A percentile compares a stretch with the other conserved stretches of the same genome.
phyloP scores from a whole-genome alignment of 148 eudicot genomes.

The Spergularia bocconei region DNA sequence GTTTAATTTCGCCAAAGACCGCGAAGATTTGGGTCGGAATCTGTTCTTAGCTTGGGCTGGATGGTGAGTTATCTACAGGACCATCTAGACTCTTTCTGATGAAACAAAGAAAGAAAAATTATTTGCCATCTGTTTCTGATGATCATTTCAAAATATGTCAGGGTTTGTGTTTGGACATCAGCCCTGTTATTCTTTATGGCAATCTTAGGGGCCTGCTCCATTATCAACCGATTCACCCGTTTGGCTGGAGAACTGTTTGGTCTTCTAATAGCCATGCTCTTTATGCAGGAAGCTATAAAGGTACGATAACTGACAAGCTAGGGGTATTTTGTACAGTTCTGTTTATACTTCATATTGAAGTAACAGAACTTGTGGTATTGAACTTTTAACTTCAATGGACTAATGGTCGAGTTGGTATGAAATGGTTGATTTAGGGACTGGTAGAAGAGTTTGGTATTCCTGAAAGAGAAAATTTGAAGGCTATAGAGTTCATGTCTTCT shows the following conservation, averaged over 20 bases:
- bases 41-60: constrained; percentile 88
- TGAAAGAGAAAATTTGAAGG: constrained; percentile 43
- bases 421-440: constrained; percentile 47
- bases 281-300: constrained; percentile 92
- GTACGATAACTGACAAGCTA: constrained; percentile 25
- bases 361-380: background rate
- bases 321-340: background rate
- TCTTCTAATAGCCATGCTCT: constrained; percentile 87
- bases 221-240: constrained; percentile 87
- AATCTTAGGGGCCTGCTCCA: constrained; percentile 84
- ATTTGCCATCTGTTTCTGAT: background rate
- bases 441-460: constrained; percentile 84
- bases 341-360: background rate
- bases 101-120: background rate
- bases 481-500: constrained; percentile 51
- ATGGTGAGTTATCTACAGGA: constrained; percentile 47
- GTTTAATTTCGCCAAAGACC: constrained; percentile 79
- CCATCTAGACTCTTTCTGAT: background rate
- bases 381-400: constrained; percentile 1
- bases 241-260: constrained; percentile 91
- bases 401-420: background rate
- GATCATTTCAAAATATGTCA: constrained; percentile 26
- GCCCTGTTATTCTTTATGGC: constrained; percentile 72
- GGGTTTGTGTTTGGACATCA: constrained; percentile 97
- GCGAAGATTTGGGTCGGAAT: constrained; percentile 66